Base-by-base conservation (phyloP, 306 rosid genomes). In the Begonia fuchsioides region DNA sequence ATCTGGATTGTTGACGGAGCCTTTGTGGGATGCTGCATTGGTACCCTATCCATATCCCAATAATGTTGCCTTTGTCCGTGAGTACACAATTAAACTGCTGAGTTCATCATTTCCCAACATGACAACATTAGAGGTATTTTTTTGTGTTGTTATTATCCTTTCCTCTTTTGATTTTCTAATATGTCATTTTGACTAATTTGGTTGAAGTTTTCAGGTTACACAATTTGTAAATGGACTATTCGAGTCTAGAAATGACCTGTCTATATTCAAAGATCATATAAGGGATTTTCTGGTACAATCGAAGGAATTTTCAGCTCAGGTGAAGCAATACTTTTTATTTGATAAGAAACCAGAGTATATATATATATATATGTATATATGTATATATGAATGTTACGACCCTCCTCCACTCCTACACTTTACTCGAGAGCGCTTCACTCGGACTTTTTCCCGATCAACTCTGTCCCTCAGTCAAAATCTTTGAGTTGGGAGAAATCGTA, bases 291-390 rank as follows among this genome's bases (percentile, higher is more conserved):
- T 92, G 43, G 72, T 79, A 53, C 96, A 92, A 51, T 92, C 98
- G 1, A 92, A 92, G 77, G 98, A 92, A 69, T 92, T 92, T 66
- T 92, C 98, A 17, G 95, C 96, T 18, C 98, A 92, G 98, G 98
- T 92, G 68, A 59, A 8, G 14, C 10, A 26, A 26, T 26, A 26
- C n/a, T 26, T 2, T 26, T 26, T 26, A 5, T 26, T 26, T n/a
- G n/a, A 26, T 26, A 26, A 26, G 35, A 26, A 26, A 26, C 35
- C 8, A 8, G 8, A 26, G n/a, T n/a, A 26, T 26, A 26, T 26
- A 26, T 26, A 26, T 26, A 20, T 0, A 20, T 2, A 20, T 20
- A 20, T 2, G 5, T 20, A 20, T 5, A 3, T 26, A 5, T 20
- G 32, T 20, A 20, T 1, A 5, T 5, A 20, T 20, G n/a, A n/a